These are phyloP conservation scores for Termitomyces heimii DNA, from an alignment of 768 basidiomycete species.

Conservation along the genomic window DNA sequence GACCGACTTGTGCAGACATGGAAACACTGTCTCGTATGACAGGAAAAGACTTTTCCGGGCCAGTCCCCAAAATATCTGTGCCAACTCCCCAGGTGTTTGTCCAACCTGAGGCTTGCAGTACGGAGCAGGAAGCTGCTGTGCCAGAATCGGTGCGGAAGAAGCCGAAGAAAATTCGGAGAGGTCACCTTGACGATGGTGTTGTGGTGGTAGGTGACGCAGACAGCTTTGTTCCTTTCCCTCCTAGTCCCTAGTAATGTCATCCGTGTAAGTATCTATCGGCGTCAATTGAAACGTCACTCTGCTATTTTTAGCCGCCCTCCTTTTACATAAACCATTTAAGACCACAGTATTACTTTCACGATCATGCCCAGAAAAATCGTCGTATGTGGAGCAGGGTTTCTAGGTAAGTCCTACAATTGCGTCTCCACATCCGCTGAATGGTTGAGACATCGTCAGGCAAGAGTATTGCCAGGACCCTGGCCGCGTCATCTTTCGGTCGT, in stretches of 20 bases:
- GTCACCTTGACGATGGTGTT: conserved; percentile 23
- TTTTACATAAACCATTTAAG: neutral
- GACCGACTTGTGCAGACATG: conserved; percentile 46
- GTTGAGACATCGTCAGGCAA: conserved; percentile 19
- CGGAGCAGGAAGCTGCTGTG: conserved; percentile 10
- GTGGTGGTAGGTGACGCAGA: conserved; percentile 33
- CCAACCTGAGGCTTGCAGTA: conserved; percentile 10
- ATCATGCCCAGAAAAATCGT: conserved; percentile 31
- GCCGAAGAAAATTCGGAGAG: conserved; percentile 20
- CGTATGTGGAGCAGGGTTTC: conserved; percentile 53
- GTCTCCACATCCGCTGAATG: neutral
- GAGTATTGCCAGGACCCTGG: conserved; percentile 52
- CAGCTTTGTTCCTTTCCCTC: conserved; percentile 19
- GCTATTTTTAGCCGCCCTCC: neutral
- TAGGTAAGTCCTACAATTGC: conserved; percentile 34
- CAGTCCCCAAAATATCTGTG: conserved; percentile 59
- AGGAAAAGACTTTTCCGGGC: conserved; percentile 81
- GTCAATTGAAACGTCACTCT: neutral
- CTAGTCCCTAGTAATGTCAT: conserved; percentile 10
- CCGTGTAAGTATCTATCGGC: neutral
- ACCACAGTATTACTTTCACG: neutral
- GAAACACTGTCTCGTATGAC: conserved; percentile 72
- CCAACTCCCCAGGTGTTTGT: conserved; percentile 27
- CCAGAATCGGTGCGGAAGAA: conserved; percentile 10
- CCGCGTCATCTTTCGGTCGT: conserved; percentile 23